Base-by-base conservation (phyloP, 2,329 filamentous ascomycete species). In the Teratosphaeriaceae sp. region DNA sequence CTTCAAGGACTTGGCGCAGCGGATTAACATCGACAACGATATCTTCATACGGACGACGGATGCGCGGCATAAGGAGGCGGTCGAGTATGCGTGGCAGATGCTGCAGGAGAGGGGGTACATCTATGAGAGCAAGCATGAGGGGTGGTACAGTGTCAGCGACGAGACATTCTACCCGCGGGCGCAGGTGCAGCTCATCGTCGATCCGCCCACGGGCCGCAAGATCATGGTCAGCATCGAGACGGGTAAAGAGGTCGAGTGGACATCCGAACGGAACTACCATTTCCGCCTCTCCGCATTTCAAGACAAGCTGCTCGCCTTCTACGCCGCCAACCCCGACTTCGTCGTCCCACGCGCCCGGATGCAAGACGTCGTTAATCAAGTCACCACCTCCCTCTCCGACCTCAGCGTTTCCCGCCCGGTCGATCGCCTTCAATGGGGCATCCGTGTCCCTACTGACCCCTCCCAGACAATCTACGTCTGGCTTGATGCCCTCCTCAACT, bases 131-230 rank as follows among this genome's bases (percentile, higher is more conserved):
- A 87, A 84, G 54, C 92, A 97, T 57, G 80, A 88, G 60, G 92
- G 92, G 1, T 98, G 92, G 92, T 98, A 98, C 64, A 92, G 85
- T 43, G 84, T 98, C 42, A 88, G 86, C 62, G 92, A 98, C 63
- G 92, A 98, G 72, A 90, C 90, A 29, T 98, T 94, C 66, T 97
- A 96, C 61, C 88, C 90, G 0, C 76, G 83, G 41, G 78, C 79
- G 5, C 71, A 81, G 57, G 79, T 97, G 20, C 79, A 88, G 57
- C 76, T 83, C 33, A 78, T 80, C 39, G 69, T 92, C 27, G 84
- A 89, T 52, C 85, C 88, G 4, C 74, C 80, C 35, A 95, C 88
- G 1, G 92, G 92, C 2, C 77, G 81, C 52, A 89, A 87, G 57
- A 81, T 85, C 49, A 87, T 88, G 79, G 84, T 77, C 63, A 55